Evolutionary conservation across 1,284 basidiomycete genomes (phyloP), one percentile per base, ranked within the genome.

Genomic region (Leccinum glutinopallens): DNA sequence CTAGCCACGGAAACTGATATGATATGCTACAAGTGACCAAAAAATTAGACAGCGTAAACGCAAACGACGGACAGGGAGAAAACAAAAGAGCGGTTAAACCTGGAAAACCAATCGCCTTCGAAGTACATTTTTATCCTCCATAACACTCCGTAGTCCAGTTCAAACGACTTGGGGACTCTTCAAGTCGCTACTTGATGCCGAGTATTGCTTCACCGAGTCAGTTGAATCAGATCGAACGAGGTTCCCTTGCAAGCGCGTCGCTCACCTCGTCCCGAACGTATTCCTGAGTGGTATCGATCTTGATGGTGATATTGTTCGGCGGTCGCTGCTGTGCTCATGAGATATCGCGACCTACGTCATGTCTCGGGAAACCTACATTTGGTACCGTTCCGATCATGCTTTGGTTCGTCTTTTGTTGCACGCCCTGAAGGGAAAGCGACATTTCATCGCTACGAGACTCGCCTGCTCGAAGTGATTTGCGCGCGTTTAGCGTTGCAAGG

Each of bases 401-500:
- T 9, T 59, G 64, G 15, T n/a, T 68, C 9, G 67, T 76, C 54
- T 68, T 75, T 56, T 75, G 75, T 2, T 67, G 70, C 1, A 71
- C 67, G 1, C 75, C 72, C 53, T 78, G 76, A 0, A 78, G 69
- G 3, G 74, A 78, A 3, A 78, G 65, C 0, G 75, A 76, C 76
- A 74, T 70, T 15, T 77, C 73, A 17, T 77, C 74, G 39, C 64
- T 69, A 0, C 51, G 59, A 10, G 64, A 59, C 13, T 68, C 67
- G 6, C 73, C 46, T 49, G 19, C 72, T 2, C 81, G 77, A 62
- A 84, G 70, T 13, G 53, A 58, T 59, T 76, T 76, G 33, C 83
- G 82, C 2, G 81, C 83, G 65, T 85, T 85, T 39, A 85, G 77
- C 3, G 81, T 83, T 2, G 83, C 81, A 35, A 86, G 77, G 19